Evolutionary conservation across 148 eudicot genomes (phyloP).

Genomic region (Silene latifolia): DNA sequence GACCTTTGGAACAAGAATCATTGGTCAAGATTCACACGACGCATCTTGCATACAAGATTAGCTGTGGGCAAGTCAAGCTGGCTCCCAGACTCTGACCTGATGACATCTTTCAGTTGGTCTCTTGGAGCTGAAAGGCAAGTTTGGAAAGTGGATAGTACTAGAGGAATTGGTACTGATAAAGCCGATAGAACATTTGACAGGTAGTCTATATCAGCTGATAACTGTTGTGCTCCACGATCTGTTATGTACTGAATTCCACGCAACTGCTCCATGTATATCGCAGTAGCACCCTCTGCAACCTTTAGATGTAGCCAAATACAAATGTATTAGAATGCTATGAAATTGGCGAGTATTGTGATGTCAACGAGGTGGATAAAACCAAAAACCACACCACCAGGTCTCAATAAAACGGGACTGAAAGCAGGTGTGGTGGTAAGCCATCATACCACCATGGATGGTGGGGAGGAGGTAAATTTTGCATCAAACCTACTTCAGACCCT

Average conservation of each 20-base stretch:
- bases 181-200: conserved; percentile 89
- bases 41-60: conserved; percentile 45
- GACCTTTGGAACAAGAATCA: conserved; percentile 9
- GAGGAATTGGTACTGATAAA: conserved; percentile 81
- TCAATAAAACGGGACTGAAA: neutral
- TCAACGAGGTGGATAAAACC: neutral
- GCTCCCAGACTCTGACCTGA: conserved; percentile 50
- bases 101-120: conserved; percentile 69
- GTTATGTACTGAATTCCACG: conserved; percentile 84
- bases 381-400: neutral
- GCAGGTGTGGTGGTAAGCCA: neutral
- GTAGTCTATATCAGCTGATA: conserved; percentile 84
- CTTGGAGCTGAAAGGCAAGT: conserved; percentile 76
- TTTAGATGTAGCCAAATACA: conserved; percentile 18
- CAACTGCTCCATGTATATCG: conserved; percentile 84
- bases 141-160: conserved; percentile 68
- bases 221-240: conserved; percentile 94
- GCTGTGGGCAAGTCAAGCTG: conserved; percentile 43
- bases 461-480: too few species aligned
- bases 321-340: neutral
- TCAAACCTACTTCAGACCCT: too few species aligned
- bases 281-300: conserved; percentile 98
- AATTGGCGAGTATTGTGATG: neutral
- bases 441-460: neutral
- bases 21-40: conserved; percentile 40